These are phyloP conservation scores for Mortierella claussenii DNA, from an alignment of 192 early-diverging fungal species.

Conservation along the genomic window DNA sequence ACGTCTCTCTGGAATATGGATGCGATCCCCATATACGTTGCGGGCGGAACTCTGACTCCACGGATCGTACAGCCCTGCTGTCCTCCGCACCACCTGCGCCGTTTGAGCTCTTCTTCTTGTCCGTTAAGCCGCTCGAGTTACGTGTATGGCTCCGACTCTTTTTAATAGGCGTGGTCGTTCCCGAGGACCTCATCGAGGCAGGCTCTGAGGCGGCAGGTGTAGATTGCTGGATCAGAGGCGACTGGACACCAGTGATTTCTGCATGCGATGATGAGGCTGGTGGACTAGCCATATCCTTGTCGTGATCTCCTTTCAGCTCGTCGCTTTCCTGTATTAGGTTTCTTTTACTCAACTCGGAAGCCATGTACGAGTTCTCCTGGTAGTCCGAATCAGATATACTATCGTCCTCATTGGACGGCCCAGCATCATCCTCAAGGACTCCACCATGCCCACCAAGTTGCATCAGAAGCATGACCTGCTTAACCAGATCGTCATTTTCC, in stretches of 20 bases:
- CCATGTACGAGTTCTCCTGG: conserved; percentile 4
- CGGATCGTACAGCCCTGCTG: background rate
- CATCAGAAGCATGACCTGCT: conserved; percentile 50
- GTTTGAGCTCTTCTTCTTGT: background rate
- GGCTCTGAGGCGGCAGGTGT: background rate
- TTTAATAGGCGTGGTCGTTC: background rate
- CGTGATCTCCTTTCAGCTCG: conserved; percentile 1
- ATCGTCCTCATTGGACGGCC: conserved; percentile 35
- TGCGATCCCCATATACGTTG: conserved; percentile 33
- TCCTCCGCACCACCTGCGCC: background rate
- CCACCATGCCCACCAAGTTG: conserved; percentile 14
- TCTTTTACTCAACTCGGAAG: background rate
- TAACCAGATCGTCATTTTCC: conserved; percentile 36
- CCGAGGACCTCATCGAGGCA: background rate
- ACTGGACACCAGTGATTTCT: background rate
- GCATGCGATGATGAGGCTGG: background rate
- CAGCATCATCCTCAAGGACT: conserved; percentile 13
- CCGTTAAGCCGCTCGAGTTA: background rate
- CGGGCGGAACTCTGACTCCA: conserved; percentile 6
- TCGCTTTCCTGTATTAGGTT: background rate
- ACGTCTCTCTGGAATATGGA: conserved; percentile 9
- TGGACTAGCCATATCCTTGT: background rate
- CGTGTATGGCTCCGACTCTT: background rate
- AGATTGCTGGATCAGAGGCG: too few relatives aligned
- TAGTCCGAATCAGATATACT: conserved; percentile 29